Base-by-base conservation (phyloP, 2,329 filamentous ascomycete genomes). In the Scytalidium lignicola region DNA sequence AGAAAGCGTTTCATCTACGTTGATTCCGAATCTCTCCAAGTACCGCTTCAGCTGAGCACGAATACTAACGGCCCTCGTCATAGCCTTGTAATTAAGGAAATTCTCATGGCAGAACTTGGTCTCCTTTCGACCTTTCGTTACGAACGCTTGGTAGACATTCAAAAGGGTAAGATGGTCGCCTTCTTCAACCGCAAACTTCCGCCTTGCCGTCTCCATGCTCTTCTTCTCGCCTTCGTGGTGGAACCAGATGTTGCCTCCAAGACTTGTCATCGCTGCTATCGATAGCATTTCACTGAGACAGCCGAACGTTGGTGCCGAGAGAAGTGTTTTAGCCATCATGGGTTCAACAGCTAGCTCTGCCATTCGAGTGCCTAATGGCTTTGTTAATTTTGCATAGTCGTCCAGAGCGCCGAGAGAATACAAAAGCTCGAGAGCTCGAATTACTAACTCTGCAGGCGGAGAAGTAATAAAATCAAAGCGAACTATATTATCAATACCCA, bases 401-500 rank as follows among this genome's bases (percentile, higher is more conserved):
- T 97, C 91, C 12, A 99, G 71, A 0, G 90, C 90, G 6, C 90
- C 90, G 5, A 97, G 71, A 0, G 89, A 88, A 66, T 86, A 96
- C 3, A 99, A 78, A 3, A 96, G 74, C 66, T 97, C 92, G 2
- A 96, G 79, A 1, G 88, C 93, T 54, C 90, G 88, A 41, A 86
- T 82, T 67, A 97, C 80, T 23, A 96, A 80, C 59, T 92, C 85
- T 0, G 90, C 82, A 0, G 93, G 90, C 10, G 93, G 93, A 2
- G 90, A 75, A 2, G 88, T 92, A 46, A 96, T 71, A 64, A 92
- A 99, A 60, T 91, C 84, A 65, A 97, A 99, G 3, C 90, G 84
- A 4, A 90, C 82, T 28, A 97, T 84, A 58, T 99, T 97, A 66
- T 96, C 91, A 57, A 97, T 95, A 0, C 93, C 93, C 1, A 99